Base-by-base conservation (phyloP, 2,329 filamentous ascomycete genomes). In the Aspergillus sp. region DNA sequence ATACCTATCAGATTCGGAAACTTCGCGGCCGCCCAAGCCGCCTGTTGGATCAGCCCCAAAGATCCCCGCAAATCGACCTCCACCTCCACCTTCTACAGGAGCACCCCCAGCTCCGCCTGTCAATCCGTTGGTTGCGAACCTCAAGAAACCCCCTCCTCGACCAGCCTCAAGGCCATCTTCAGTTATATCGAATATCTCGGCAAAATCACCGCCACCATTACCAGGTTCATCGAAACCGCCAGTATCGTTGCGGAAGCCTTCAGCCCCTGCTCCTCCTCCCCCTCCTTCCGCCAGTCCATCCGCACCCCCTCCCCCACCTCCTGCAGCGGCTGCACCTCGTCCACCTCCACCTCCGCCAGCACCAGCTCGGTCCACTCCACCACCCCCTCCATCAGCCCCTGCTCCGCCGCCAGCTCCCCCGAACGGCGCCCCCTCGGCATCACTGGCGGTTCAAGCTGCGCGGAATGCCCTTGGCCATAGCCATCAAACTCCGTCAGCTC, bases 1-100 rank as follows among this genome's bases (percentile, higher is more conserved):
- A 59, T 93, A 93, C 70, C 77, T 89, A 53, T 93, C 91, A 58
- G 93, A 96, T 70, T 86, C 89, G n/a, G 91, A 92, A 69, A 78
- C 73, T 47, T 76, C 80, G 55, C 83, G 84, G 12, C 52, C 44
- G 20, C 60, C 62, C 19, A 61, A 55, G 20, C 64, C 61, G 17
- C 63, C 63, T 39, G 57, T 60, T 56, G 61, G 55, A 33, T 60
- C 58, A 34, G 63, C 61, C 40, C 75, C 78, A n/a, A 70, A 68
- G 34, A 84, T 85, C 34, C 87, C 89, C 48, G 78, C 86, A 51
- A 79, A 80, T 15, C 75, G 73, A 55, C 71, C 75, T 47, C 77
- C 80, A 30, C 70, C 78, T 24, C 78, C 79, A 19, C 77, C 80
- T 13, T 77, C 79, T n/a, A 75, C 77, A 61, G 77, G 81, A 33